A percentile compares a stretch with the other conserved stretches of the same genome.
Evolutionary conservation across 805 yeast species (phyloP).

Genomic region (Candida succiphila): DNA sequence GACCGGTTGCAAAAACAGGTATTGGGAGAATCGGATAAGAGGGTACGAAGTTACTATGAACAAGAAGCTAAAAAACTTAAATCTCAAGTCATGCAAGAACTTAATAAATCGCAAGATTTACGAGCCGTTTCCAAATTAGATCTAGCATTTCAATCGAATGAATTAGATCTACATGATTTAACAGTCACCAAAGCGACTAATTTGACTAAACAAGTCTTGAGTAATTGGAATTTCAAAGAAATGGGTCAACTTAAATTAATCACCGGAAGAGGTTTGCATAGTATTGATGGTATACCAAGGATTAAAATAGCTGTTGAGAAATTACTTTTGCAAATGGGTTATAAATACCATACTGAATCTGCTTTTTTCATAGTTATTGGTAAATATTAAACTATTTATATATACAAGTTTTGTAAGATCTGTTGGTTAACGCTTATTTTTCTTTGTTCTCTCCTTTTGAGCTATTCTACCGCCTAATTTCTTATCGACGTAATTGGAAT

Average conservation of each 20-base stretch:
- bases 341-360: slow-evolving; percentile 34
- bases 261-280: slow-evolving; percentile 69
- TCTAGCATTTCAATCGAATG: too few species aligned
- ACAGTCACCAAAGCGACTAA: slow-evolving; percentile 36
- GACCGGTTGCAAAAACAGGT: too few species aligned
- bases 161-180: slow-evolving; percentile 50
- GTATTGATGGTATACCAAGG: slow-evolving; percentile 43
- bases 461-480: slow-evolving; percentile 27
- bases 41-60: too few species aligned
- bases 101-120: too few species aligned
- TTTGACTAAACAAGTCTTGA: slow-evolving; percentile 25
- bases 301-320: slow-evolving; percentile 33
- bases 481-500: slow-evolving; percentile 27
- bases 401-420: not conserved
- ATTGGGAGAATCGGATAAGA: too few species aligned
- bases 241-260: slow-evolving; percentile 30
- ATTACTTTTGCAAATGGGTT: slow-evolving; percentile 27
- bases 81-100: too few species aligned
- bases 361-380: slow-evolving; percentile 37
- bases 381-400: slow-evolving; percentile 9
- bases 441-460: slow-evolving; percentile 19
- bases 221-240: slow-evolving; percentile 60
- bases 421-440: slow-evolving; percentile 3
- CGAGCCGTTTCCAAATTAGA: too few species aligned
- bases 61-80: too few species aligned